A percentile compares a stretch with the other conserved stretches of the same genome.
phyloP scores from a whole-genome alignment of 1,139 yeast species.

The Hemisphaericaspora xylanilytica region DNA sequence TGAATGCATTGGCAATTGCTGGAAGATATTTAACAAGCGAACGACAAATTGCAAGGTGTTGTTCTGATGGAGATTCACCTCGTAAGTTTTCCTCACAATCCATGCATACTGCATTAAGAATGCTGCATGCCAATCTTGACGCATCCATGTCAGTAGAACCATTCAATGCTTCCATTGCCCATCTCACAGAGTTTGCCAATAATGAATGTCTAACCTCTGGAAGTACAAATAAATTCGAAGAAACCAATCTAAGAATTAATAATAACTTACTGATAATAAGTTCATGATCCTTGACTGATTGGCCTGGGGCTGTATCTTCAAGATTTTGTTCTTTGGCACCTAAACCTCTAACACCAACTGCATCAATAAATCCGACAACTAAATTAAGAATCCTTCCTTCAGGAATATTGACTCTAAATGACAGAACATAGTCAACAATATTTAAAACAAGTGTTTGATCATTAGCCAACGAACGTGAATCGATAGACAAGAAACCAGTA shows the following conservation, averaged over 20 bases:
- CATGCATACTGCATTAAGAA: slow-evolving; percentile 49
- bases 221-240: slow-evolving; percentile 40
- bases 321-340: slow-evolving; percentile 40
- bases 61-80: slow-evolving; percentile 21
- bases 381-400: slow-evolving; percentile 38
- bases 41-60: slow-evolving; percentile 34
- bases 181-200: slow-evolving; percentile 51
- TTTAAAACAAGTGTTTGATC: slow-evolving; percentile 64
- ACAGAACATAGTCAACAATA: slow-evolving; percentile 52
- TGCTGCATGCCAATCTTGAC: slow-evolving; percentile 59
- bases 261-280: slow-evolving; percentile 57
- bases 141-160: slow-evolving; percentile 57
- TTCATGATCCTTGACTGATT: slow-evolving; percentile 47
- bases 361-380: slow-evolving; percentile 43
- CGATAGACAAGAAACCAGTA: slow-evolving; percentile 47
- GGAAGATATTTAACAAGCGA: slow-evolving; percentile 54
- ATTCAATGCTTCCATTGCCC: slow-evolving; percentile 62
- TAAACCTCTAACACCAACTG: slow-evolving; percentile 55
- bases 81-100: slow-evolving; percentile 32
- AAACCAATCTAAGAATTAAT: slow-evolving; percentile 57
- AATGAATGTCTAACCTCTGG: slow-evolving; percentile 41
- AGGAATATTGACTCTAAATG: slow-evolving; percentile 39
- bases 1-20: slow-evolving; percentile 49
- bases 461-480: slow-evolving; percentile 46
- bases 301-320: slow-evolving; percentile 28